Evolutionary conservation across 2,329 filamentous ascomycete genomes (phyloP), one percentile per base, ranked within the genome.

Genomic region (Xylariaceae sp.): DNA sequence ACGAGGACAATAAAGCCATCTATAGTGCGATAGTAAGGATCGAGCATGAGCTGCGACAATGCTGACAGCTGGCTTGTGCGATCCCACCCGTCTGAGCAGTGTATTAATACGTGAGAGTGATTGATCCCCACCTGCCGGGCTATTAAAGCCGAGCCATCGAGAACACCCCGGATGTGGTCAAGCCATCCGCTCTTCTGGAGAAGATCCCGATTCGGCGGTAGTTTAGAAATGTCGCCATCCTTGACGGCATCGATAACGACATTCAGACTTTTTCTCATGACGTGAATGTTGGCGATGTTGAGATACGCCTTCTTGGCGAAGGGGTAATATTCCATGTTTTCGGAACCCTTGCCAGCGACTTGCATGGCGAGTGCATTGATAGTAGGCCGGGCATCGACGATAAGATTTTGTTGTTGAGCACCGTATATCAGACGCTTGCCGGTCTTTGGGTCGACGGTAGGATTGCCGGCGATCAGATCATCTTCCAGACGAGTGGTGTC

Each of bases 81-180:
- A 71, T 99, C 94, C 94, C 94, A 99, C 4, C 94, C 94, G 71
- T 99, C 94, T 2, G 94, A 97, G 71, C 94, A 99, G 71, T 99
- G 94, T 45, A 99, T 96, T 42, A 99, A 75, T 11, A 96, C 93
- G 68, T 99, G 91, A 1, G 92, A 96, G 66, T 97, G 93, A 59
- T 90, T 88, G 52, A 97, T 86, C 31, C 91, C 94, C 33, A 99
- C 86, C 63, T 94, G 90, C 31, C 89, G 81, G 31, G 92, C 88
- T 61, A 97, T 96, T 51, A 95, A 77, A 45, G 86, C 83, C 6
- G 91, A 87, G 1, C 94, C 94, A 55, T 94, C 89, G 14, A 99
- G 75, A 42, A 99, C 83, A 28, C 86, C 85, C 18, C 83, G 80
- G 50, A 97, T 95, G 66, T 99, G 93, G 64, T 89, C 90, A 44